Evolutionary conservation across 176 grass and related monocot genomes (phyloP).

Genomic region (Metroxylon sagu): DNA sequence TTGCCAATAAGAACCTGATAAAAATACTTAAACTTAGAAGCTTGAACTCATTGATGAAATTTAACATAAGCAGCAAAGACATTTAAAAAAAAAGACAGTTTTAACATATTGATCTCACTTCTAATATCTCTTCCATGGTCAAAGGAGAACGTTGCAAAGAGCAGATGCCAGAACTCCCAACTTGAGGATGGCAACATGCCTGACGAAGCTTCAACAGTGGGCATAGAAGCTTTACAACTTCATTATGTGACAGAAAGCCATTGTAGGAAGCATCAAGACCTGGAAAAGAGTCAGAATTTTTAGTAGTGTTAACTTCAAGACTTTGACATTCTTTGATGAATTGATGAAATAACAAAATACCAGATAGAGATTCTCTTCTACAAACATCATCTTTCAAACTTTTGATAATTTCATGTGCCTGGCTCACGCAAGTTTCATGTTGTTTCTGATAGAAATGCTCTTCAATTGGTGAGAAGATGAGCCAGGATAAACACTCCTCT

Average conservation of each 20-base stretch:
- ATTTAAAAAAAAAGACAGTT: too few species aligned
- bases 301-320: not conserved
- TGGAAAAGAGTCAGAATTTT: conserved; percentile 22
- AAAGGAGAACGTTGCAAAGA: conserved; percentile 82
- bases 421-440: conserved; percentile 76
- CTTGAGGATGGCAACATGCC: conserved; percentile 94
- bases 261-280: conserved; percentile 34
- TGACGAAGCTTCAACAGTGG: conserved; percentile 95
- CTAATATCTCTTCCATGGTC: conserved; percentile 93
- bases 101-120: conserved; percentile 35
- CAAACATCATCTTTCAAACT: conserved; percentile 47
- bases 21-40: conserved; percentile 11
- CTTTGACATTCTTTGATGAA: conserved; percentile 12
- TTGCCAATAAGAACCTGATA: conserved; percentile 94
- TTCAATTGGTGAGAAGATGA: conserved; percentile 83
- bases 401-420: conserved; percentile 90
- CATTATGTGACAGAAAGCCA: conserved; percentile 55
- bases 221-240: conserved; percentile 65
- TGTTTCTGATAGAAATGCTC: conserved; percentile 98
- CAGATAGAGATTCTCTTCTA: conserved; percentile 38
- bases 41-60: too few species aligned
- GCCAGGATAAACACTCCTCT: conserved; percentile 79
- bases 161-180: conserved; percentile 88
- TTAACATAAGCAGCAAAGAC: too few species aligned
- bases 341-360: conserved; percentile 26